Conservation (phyloP, 768 basidiomycete genomes). For the Cystofilobasidium bisporidii region DNA sequence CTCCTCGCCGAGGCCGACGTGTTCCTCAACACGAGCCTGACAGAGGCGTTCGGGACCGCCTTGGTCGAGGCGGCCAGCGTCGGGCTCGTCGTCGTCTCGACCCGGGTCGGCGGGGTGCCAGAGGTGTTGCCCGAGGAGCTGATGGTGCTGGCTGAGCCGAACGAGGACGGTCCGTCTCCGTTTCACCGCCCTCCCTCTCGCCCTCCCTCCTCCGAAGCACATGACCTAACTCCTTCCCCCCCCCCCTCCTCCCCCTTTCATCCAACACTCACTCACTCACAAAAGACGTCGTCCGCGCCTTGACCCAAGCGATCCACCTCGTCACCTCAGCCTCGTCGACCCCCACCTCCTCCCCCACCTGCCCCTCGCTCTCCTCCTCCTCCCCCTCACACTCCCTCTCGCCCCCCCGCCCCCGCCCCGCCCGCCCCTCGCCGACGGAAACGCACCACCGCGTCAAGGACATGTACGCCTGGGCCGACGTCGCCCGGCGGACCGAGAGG, state of each 20-base stretch:
- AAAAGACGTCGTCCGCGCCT: slow-evolving; percentile 71
- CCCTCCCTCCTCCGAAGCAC: too few species aligned
- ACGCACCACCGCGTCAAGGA: slow-evolving; percentile 68
- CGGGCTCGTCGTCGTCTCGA: slow-evolving; percentile 86
- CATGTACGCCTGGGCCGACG: slow-evolving; percentile 80
- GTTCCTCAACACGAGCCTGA: slow-evolving; percentile 89
- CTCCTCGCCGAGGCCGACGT: slow-evolving; percentile 54
- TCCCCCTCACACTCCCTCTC: too few species aligned
- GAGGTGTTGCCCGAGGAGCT: slow-evolving; percentile 88
- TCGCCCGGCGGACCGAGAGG: slow-evolving; percentile 67
- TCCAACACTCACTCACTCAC: neutral
- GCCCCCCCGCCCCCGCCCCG: too few species aligned
- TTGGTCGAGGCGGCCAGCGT: slow-evolving; percentile 93
- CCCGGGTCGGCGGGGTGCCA: slow-evolving; percentile 87
- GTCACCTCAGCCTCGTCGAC: slow-evolving; percentile 54
- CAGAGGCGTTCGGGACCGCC: slow-evolving; percentile 94
- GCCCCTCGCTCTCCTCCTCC: too few species aligned
- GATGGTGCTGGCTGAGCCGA: slow-evolving; percentile 88
- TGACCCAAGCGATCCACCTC: slow-evolving; percentile 66
- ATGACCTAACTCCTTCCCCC: too few species aligned
- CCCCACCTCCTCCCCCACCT: too few species aligned
- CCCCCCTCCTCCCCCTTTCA: neutral
- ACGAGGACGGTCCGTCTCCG: slow-evolving; percentile 80
- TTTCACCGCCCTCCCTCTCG: too few species aligned
- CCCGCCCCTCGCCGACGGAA: slow-evolving; percentile 61